Conservation (phyloP, 768 basidiomycete species). For the Lactarius sanguifluus region DNA sequence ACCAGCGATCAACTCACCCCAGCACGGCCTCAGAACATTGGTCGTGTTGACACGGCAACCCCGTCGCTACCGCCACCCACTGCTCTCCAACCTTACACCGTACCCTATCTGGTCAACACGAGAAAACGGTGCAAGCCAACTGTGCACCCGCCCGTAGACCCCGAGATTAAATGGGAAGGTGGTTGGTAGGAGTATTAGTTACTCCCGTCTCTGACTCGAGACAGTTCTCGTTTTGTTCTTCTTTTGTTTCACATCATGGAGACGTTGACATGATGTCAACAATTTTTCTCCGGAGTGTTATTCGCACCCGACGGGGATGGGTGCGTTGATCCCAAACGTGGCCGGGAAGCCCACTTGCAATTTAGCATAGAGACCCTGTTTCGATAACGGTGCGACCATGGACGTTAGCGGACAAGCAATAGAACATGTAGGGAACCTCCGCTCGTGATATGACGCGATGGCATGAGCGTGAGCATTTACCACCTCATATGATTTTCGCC, state of each 20-base stretch:
- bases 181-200: background rate
- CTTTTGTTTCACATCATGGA: background rate
- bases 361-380: background rate
- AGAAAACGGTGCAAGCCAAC: background rate
- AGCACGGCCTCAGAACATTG: background rate
- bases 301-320: background rate
- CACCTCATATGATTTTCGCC: too few relatives aligned
- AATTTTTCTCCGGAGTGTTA: background rate
- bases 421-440: too few relatives aligned
- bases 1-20: background rate
- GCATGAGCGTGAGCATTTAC: too few relatives aligned
- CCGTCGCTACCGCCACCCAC: background rate
- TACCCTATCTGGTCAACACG: background rate
- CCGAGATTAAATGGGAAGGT: background rate
- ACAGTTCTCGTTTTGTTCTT: background rate
- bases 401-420: background rate
- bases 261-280: background rate
- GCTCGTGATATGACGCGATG: too few relatives aligned
- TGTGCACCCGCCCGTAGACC: background rate
- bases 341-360: background rate
- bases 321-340: background rate
- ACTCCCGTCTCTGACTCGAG: background rate
- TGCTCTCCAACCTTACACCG: too few relatives aligned
- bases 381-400: background rate
- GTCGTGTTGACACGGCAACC: background rate